Conservation (phyloP, 2,329 filamentous ascomycete species). For the Dactylellina leptospora region DNA sequence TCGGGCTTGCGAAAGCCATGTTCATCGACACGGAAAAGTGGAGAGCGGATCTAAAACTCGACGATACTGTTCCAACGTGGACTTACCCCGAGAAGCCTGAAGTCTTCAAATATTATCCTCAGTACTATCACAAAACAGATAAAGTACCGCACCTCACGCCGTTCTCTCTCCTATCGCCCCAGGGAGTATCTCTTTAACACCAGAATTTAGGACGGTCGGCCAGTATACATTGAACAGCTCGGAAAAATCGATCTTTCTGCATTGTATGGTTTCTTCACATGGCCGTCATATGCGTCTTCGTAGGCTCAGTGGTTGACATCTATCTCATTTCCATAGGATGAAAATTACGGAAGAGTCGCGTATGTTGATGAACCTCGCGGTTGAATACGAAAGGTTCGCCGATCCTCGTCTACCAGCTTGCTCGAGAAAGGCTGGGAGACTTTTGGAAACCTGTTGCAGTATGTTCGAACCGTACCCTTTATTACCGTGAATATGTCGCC, state of each 20-base stretch:
- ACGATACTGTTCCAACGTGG: constrained; percentile 81
- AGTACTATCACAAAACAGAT: constrained; percentile 98
- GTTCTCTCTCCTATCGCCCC: background rate
- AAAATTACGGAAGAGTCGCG: constrained; percentile 91
- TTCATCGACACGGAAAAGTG: constrained; percentile 90
- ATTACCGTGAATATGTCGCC: too few relatives aligned
- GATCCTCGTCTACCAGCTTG: constrained; percentile 94
- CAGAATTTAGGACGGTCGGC: constrained; percentile 81
- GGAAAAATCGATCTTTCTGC: constrained; percentile 89
- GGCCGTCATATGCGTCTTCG: too few relatives aligned
- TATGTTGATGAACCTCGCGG: constrained; percentile 95
- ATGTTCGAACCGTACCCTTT: background rate
- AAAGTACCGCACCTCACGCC: constrained; percentile 66
- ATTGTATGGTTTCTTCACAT: constrained; percentile 73
- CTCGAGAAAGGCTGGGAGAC: constrained; percentile 85
- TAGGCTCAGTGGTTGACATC: too few relatives aligned
- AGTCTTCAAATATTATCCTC: constrained; percentile 90
- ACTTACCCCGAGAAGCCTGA: constrained; percentile 85
- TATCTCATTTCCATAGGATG: too few relatives aligned
- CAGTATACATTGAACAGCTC: constrained; percentile 95
- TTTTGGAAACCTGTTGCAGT: constrained; percentile 95
- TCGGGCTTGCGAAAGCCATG: constrained; percentile 85
- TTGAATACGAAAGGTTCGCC: constrained; percentile 95
- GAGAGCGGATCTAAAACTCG: constrained; percentile 85
- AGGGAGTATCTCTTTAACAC: background rate